Conservation (phyloP, 2,329 filamentous ascomycete species). For the Ceratocystis albifundus region DNA sequence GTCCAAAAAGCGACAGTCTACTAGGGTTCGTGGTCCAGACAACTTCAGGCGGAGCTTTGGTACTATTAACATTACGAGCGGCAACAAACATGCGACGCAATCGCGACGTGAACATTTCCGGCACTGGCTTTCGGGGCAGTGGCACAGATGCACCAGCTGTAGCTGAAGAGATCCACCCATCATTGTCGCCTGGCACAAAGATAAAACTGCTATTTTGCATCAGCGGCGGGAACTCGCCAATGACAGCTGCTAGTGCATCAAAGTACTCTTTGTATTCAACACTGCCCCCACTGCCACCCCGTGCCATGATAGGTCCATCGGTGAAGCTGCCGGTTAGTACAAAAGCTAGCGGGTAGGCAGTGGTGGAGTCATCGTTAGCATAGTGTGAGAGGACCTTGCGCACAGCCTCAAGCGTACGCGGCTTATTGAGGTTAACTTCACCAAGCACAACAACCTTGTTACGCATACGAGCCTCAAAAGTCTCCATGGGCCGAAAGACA, state of each 20-base stretch:
- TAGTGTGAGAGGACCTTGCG: constrained; percentile 68
- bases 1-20: constrained; percentile 72
- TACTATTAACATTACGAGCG: constrained; percentile 53
- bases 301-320: constrained; percentile 51
- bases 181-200: constrained; percentile 92
- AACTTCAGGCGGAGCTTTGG: constrained; percentile 52
- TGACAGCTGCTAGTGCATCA: constrained; percentile 68
- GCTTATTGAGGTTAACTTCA: constrained; percentile 76
- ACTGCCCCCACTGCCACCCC: constrained; percentile 57
- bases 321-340: constrained; percentile 79
- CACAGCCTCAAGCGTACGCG: constrained; percentile 68
- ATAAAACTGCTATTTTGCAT: constrained; percentile 72
- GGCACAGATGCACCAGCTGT: constrained; percentile 60
- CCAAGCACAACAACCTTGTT: constrained; percentile 63
- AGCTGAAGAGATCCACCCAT: constrained; percentile 90
- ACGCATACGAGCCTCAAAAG: constrained; percentile 31
- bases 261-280: constrained; percentile 97
- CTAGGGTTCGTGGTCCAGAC: constrained; percentile 85
- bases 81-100: constrained; percentile 68
- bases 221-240: constrained; percentile 73
- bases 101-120: constrained; percentile 80
- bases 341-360: constrained; percentile 63
- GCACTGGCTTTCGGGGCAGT: constrained; percentile 60
- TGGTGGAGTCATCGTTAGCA: constrained; percentile 49
- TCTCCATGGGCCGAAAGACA: constrained; percentile 41